These are phyloP conservation scores for Cladorrhinum sp. DNA, from an alignment of 2,329 filamentous ascomycete species.

Conservation along the genomic window DNA sequence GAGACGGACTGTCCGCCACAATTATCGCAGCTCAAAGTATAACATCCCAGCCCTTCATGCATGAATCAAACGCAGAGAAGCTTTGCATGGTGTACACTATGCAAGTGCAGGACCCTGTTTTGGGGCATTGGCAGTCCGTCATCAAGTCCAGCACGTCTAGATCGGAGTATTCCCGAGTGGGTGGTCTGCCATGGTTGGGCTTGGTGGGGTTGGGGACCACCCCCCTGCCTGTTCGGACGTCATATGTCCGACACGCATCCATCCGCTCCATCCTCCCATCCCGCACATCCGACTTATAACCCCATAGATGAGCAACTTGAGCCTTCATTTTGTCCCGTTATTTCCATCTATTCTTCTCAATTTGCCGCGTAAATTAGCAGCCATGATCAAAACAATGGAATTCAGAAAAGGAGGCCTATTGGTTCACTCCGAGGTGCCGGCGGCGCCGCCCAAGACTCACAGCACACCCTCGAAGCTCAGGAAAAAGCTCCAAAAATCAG, in stretches of 20 bases:
- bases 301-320: slow-evolving; percentile 15
- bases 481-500: slow-evolving; percentile 35
- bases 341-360: slow-evolving; percentile 4
- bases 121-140: slow-evolving; percentile 10
- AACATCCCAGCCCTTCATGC: not conserved
- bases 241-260: slow-evolving; percentile 24
- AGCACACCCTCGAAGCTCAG: slow-evolving; percentile 26
- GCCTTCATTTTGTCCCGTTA: slow-evolving; percentile 16
- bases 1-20: not conserved
- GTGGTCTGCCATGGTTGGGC: not conserved
- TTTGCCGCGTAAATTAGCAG: slow-evolving; percentile 25
- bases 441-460: slow-evolving; percentile 18
- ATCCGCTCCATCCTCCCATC: slow-evolving; percentile 3
- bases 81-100: slow-evolving; percentile 2
- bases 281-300: slow-evolving; percentile 20
- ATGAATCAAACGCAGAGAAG: slow-evolving; percentile 2
- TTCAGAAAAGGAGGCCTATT: slow-evolving; percentile 22
- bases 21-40: not conserved
- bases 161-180: slow-evolving; percentile 6
- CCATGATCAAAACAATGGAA: slow-evolving; percentile 24
- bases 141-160: slow-evolving; percentile 1
- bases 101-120: slow-evolving; percentile 15
- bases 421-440: slow-evolving; percentile 19
- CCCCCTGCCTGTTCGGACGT: slow-evolving; percentile 18
- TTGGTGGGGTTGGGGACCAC: not conserved